Conservation (phyloP, 192 early-diverging fungal species). For the Spinellus fusiger region DNA sequence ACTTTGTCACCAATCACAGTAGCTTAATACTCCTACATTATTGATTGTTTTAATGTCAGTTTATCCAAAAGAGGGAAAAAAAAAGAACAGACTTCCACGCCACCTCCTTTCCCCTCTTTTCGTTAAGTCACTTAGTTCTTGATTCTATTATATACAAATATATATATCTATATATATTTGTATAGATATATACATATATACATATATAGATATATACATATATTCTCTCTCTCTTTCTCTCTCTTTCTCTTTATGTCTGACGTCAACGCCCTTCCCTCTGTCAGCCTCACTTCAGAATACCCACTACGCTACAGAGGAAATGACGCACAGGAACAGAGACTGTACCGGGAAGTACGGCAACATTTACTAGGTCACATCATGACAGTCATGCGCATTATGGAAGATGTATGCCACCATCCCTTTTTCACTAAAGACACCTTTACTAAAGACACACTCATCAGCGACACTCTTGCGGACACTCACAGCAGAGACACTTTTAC, state of each 20-base stretch:
- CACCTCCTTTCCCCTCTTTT: too few relatives aligned
- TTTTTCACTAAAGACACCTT: background rate
- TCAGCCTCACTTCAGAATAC: background rate
- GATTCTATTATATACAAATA: too few relatives aligned
- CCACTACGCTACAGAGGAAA: constrained; percentile 25
- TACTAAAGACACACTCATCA: too few relatives aligned
- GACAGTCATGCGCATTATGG: constrained; percentile 55
- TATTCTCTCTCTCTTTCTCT: background rate
- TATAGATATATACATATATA: too few relatives aligned
- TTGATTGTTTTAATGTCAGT: too few relatives aligned
- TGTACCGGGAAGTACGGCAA: constrained; percentile 71
- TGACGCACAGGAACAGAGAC: constrained; percentile 51
- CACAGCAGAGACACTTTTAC: background rate
- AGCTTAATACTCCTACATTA: too few relatives aligned
- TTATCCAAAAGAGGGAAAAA: too few relatives aligned
- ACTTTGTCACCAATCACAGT: too few relatives aligned
- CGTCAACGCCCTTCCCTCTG: background rate
- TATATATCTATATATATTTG: too few relatives aligned
- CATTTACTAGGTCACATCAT: constrained; percentile 62
- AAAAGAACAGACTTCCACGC: too few relatives aligned
- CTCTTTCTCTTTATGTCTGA: constrained; percentile 1
- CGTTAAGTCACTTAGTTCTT: too few relatives aligned
- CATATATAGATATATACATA: too few relatives aligned
- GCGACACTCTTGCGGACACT: background rate
- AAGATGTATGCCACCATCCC: constrained; percentile 42